A percentile compares a stretch with the other conserved stretches of the same genome.
Conservation (phyloP, 2,329 filamentous ascomycete genomes). For the Plenodomus biglobosus region DNA sequence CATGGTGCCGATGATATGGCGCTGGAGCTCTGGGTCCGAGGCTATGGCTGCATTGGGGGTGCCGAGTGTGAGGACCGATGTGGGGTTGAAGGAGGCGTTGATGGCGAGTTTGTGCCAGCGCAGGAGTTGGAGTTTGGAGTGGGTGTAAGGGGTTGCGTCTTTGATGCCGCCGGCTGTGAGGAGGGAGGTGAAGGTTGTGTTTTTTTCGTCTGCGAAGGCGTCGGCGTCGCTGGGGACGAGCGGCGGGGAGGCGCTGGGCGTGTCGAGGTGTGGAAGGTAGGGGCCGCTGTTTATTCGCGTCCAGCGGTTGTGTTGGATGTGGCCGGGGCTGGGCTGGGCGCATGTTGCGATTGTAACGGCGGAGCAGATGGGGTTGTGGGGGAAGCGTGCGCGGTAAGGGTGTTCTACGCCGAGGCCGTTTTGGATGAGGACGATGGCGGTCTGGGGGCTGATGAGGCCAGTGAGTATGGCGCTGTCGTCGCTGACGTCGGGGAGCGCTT, state of each 20-base stretch:
- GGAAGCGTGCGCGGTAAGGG: conserved; percentile 65
- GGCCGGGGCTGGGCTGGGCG: conserved; percentile 64
- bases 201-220: conserved; percentile 47
- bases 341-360: conserved; percentile 71
- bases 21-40: conserved; percentile 61
- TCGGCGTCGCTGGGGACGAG: conserved; percentile 22
- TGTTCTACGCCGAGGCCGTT: conserved; percentile 72
- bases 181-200: conserved; percentile 56
- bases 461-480: conserved; percentile 63
- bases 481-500: conserved; percentile 67
- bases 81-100: conserved; percentile 75
- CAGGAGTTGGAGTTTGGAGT: conserved; percentile 68
- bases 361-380: conserved; percentile 61
- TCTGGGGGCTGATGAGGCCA: conserved; percentile 57
- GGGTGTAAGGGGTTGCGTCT: conserved; percentile 65
- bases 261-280: conserved; percentile 57
- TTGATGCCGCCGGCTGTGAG: conserved; percentile 63
- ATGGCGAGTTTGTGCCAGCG: conserved; percentile 78
- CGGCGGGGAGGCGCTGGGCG: conserved; percentile 22
- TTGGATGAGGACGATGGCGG: conserved; percentile 67
- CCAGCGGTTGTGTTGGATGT: conserved; percentile 71
- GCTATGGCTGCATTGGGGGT: conserved; percentile 68
- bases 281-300: conserved; percentile 70
- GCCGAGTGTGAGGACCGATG: conserved; percentile 66
- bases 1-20: conserved; percentile 68